A percentile compares a stretch with the other conserved stretches of the same genome.
phyloP scores from a whole-genome alignment of 208 protist species.

The Lotmaria passim region DNA sequence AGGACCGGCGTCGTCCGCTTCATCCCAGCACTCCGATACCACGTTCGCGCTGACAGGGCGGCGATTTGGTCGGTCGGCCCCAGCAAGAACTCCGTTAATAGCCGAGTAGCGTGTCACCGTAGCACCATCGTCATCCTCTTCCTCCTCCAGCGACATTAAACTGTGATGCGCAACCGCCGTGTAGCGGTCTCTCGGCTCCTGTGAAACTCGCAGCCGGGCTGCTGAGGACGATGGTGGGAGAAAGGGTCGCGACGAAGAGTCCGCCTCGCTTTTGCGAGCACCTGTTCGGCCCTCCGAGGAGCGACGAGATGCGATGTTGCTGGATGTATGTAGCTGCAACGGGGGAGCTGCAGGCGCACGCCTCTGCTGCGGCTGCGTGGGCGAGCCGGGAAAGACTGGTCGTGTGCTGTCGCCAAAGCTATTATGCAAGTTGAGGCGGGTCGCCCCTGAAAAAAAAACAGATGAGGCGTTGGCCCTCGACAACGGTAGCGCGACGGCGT shows the following conservation, averaged over 20 bases:
- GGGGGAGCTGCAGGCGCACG: neutral
- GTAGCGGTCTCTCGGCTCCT: neutral
- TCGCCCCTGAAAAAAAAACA: constrained; percentile 1
- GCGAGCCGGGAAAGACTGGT: neutral
- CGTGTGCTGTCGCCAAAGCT: neutral
- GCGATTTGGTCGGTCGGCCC: neutral
- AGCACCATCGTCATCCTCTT: neutral
- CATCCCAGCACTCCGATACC: neutral
- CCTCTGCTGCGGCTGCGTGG: neutral
- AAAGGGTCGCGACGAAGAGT: neutral
- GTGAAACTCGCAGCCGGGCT: neutral
- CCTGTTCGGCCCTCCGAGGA: neutral
- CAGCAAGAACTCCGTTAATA: no score
- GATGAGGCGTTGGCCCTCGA: neutral
- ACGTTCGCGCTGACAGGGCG: neutral
- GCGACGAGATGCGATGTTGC: neutral
- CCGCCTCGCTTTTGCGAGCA: neutral
- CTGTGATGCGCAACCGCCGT: neutral
- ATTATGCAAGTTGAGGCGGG: neutral
- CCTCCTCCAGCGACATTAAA: neutral
- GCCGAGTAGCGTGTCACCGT: no score
- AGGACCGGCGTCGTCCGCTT: neutral
- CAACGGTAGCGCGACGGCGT: neutral
- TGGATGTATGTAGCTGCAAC: neutral
- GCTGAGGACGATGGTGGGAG: neutral